These are phyloP conservation scores for Aspergillus sp. DNA, from an alignment of 2,329 filamentous ascomycete genomes.

Conservation along the genomic window DNA sequence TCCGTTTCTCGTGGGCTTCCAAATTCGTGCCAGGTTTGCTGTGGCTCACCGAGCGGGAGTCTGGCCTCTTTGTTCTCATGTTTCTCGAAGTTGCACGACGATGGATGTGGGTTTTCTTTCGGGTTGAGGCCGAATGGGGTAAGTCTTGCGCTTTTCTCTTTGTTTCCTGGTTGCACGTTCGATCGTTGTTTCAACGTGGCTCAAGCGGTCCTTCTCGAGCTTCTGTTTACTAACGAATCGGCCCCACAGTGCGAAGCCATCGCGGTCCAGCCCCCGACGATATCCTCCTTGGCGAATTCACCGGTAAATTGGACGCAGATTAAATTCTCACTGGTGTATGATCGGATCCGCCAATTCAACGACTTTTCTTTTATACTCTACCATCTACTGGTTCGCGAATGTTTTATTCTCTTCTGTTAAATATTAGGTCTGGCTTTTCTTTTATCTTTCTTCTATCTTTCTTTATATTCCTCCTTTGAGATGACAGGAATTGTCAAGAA, in stretches of 20 bases:
- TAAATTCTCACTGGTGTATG: constrained; percentile 10
- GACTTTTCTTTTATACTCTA: no score
- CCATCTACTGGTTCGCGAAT: no score
- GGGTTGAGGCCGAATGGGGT: constrained; percentile 90
- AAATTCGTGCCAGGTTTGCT: constrained; percentile 78
- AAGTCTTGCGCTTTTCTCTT: constrained; percentile 28
- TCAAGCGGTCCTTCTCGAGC: background rate
- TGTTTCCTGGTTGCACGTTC: background rate
- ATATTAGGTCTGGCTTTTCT: no score
- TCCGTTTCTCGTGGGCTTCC: constrained; percentile 86
- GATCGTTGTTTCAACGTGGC: background rate
- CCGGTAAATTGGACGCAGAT: constrained; percentile 59
- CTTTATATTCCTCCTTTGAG: no score
- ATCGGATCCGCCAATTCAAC: no score
- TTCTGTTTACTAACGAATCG: constrained; percentile 11
- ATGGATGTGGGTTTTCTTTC: constrained; percentile 97
- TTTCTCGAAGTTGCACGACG: constrained; percentile 77
- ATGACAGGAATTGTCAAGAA: no score
- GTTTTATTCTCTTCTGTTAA: no score
- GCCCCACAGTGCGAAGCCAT: constrained; percentile 45
- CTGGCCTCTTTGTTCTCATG: constrained; percentile 81
- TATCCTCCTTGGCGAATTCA: constrained; percentile 67
- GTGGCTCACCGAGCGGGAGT: constrained; percentile 79
- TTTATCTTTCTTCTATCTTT: no score
- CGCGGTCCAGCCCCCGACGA: constrained; percentile 57